These are phyloP conservation scores for Arctium minus DNA, from an alignment of 129 eudicot species.

Conservation along the genomic window DNA sequence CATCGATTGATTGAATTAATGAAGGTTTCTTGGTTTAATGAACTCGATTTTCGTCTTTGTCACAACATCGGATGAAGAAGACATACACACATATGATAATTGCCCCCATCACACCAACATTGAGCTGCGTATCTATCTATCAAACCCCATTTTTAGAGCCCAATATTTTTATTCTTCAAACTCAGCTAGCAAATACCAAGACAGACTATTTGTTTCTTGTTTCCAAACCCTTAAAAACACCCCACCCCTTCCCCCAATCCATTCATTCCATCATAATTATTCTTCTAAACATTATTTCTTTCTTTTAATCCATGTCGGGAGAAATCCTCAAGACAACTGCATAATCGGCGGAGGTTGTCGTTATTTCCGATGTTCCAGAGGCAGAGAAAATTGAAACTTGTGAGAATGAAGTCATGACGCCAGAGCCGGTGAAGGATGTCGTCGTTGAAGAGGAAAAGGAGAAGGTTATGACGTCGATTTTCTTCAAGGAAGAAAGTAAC, in stretches of 20 bases:
- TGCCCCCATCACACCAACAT: slow-evolving; percentile 37
- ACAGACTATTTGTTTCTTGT: too few relatives aligned
- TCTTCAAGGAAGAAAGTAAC: slow-evolving; percentile 59
- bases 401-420: slow-evolving; percentile 3
- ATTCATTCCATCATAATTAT: not conserved
- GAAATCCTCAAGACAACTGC: slow-evolving; percentile 32
- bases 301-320: slow-evolving; percentile 36
- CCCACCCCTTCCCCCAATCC: not conserved
- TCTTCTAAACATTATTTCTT: not conserved
- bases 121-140: slow-evolving; percentile 28
- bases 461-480: slow-evolving; percentile 37
- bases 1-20: too few relatives aligned
- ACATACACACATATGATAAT: slow-evolving; percentile 30
- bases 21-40: too few relatives aligned
- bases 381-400: slow-evolving; percentile 36
- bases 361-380: slow-evolving; percentile 40
- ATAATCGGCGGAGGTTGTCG: slow-evolving; percentile 14
- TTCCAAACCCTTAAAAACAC: not conserved
- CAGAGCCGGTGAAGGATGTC: slow-evolving; percentile 21
- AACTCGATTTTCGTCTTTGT: too few relatives aligned
- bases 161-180: slow-evolving; percentile 13
- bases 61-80: too few relatives aligned
- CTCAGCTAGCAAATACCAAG: too few relatives aligned
- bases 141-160: slow-evolving; percentile 24
- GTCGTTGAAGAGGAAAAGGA: slow-evolving; percentile 14